Conservation (phyloP, 192 early-diverging fungal species). For the Physocladia obscura region DNA sequence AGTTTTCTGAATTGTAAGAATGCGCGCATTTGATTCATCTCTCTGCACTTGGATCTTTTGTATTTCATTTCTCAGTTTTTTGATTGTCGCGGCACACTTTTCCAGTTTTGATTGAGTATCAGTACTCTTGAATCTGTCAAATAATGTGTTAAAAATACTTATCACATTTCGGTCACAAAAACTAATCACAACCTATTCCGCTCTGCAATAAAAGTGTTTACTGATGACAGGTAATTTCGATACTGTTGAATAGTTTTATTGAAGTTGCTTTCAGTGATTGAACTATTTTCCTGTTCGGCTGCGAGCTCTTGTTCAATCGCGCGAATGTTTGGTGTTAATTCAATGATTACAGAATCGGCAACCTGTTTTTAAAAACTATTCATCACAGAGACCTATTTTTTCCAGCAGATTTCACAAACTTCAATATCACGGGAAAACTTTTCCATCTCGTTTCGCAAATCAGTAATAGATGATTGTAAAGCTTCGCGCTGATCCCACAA, state of each 20-base stretch:
- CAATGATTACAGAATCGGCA: constrained; percentile 19
- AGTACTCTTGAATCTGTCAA: constrained; percentile 10
- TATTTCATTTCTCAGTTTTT: constrained; percentile 25
- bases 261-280: not conserved
- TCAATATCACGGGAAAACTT: constrained; percentile 24
- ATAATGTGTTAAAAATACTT: not conserved
- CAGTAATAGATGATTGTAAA: constrained; percentile 34
- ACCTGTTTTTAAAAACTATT: too few species aligned
- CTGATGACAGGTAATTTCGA: not conserved
- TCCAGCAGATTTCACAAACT: constrained; percentile 14
- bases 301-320: constrained; percentile 34
- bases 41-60: constrained; percentile 43
- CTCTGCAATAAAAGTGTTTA: not conserved
- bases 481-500: constrained; percentile 44
- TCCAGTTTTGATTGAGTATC: constrained; percentile 21
- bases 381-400: too few species aligned
- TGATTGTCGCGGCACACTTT: constrained; percentile 14
- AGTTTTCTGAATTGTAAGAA: constrained; percentile 38
- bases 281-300: constrained; percentile 5
- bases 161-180: not conserved
- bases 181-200: not conserved
- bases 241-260: constrained; percentile 9
- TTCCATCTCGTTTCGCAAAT: constrained; percentile 49
- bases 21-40: constrained; percentile 27
- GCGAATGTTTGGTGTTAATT: constrained; percentile 14